phyloP scores from a whole-genome alignment of 148 eudicot species.

The Amaranthus cruentus region DNA sequence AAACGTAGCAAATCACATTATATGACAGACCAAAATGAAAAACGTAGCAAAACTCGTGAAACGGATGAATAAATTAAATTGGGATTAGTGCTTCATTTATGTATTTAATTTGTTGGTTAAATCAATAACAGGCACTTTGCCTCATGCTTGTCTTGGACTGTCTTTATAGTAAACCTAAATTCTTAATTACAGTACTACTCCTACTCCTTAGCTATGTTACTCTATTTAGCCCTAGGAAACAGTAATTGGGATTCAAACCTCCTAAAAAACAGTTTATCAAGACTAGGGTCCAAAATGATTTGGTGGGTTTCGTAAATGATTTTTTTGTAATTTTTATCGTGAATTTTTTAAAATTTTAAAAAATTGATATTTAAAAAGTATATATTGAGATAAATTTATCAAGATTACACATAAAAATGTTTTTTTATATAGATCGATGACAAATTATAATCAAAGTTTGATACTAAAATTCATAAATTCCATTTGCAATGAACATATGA shows the following conservation, averaged over 20 bases:
- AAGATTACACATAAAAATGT: too few relatives aligned
- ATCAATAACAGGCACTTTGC: slow-evolving; percentile 26
- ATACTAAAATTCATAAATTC: too few relatives aligned
- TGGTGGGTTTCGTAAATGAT: background rate
- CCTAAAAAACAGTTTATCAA: background rate
- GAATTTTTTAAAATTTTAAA: too few relatives aligned
- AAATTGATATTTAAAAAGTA: too few relatives aligned
- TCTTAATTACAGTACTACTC: background rate
- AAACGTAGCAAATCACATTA: too few relatives aligned
- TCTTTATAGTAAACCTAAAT: slow-evolving; percentile 19
- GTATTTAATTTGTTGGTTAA: slow-evolving; percentile 21
- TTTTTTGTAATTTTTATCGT: too few relatives aligned
- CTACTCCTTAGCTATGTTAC: background rate
- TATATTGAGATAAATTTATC: too few relatives aligned
- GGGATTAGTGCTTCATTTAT: slow-evolving; percentile 25
- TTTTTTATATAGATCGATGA: too few relatives aligned
- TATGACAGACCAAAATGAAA: too few relatives aligned
- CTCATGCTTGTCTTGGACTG: slow-evolving; percentile 29
- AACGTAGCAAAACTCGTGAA: too few relatives aligned
- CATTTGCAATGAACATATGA: too few relatives aligned
- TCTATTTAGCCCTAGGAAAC: slow-evolving; percentile 5
- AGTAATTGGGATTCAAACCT: slow-evolving; percentile 23
- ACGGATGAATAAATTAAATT: background rate
- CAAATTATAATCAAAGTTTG: too few relatives aligned
- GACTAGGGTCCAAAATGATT: background rate